Percentiles rank a stretch among this genome's conserved stretches.
Evolutionary conservation across 176 grass and related monocot genomes (phyloP).

Genomic region (Zizania latifolia): DNA sequence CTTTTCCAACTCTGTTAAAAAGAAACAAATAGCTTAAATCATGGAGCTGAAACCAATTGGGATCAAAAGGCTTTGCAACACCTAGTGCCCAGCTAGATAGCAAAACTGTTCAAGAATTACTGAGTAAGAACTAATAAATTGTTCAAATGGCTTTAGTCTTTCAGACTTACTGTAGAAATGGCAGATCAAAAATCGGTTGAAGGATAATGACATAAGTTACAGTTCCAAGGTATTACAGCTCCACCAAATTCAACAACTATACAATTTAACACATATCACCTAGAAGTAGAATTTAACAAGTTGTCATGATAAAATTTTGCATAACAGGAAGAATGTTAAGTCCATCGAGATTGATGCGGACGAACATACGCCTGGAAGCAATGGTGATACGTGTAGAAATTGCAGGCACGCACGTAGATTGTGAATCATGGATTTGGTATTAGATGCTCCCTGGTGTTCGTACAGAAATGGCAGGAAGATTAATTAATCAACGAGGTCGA

Average conservation of each 20-base stretch:
- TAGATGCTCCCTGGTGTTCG: neutral
- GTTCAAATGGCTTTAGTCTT: neutral
- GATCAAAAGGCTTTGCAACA: neutral
- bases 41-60: neutral
- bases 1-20: conserved; percentile 65
- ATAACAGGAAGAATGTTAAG: neutral
- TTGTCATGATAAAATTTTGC: neutral
- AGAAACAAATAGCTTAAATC: conserved; percentile 15
- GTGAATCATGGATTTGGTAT: neutral
- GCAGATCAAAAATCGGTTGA: neutral
- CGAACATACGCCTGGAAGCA: neutral
- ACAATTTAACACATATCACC: neutral
- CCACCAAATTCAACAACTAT: neutral
- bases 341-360: neutral
- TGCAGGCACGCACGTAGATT: neutral
- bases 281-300: neutral
- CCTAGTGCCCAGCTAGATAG: neutral
- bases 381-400: neutral
- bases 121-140: conserved; percentile 4
- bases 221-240: neutral
- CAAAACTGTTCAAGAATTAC: neutral
- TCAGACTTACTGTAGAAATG: neutral
- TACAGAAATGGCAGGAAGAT: neutral
- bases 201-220: neutral
- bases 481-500: neutral